Percentiles rank a stretch among this genome's conserved stretches.
phyloP scores from a whole-genome alignment of 495 filamentous ascomycete genomes.

The Recurvomyces mirabilis region DNA sequence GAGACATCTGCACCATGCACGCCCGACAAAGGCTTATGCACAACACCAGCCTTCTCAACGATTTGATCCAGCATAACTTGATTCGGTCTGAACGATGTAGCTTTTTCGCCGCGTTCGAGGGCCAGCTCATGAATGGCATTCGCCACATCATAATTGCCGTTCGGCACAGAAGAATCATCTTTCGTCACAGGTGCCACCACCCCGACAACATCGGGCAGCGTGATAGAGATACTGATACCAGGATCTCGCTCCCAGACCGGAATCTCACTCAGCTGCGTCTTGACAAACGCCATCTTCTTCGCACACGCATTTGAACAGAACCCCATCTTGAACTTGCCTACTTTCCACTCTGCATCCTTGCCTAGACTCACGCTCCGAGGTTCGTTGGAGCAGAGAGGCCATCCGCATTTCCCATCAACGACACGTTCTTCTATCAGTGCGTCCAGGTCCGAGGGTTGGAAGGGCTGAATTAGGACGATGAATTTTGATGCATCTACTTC shows the following conservation, averaged over 20 bases:
- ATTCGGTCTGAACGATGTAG: slow-evolving; percentile 18
- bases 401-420: slow-evolving; percentile 67
- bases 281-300: slow-evolving; percentile 65
- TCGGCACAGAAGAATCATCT: not conserved
- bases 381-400: slow-evolving; percentile 57
- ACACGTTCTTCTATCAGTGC: slow-evolving; percentile 78
- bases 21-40: not conserved
- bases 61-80: slow-evolving; percentile 33
- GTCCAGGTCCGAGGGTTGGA: slow-evolving; percentile 79
- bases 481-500: slow-evolving; percentile 50
- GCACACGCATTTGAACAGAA: slow-evolving; percentile 66
- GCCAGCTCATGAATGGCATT: slow-evolving; percentile 31
- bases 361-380: slow-evolving; percentile 52
- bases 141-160: not conserved
- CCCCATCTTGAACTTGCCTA: slow-evolving; percentile 4
- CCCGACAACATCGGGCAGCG: too few relatives aligned
- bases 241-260: slow-evolving; percentile 63
- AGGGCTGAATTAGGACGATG: slow-evolving; percentile 49
- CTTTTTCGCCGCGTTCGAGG: slow-evolving; percentile 42
- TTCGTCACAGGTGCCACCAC: too few relatives aligned
- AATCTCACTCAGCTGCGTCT: slow-evolving; percentile 69
- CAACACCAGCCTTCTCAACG: slow-evolving; percentile 34
- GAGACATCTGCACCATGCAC: not conserved
- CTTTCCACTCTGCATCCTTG: slow-evolving; percentile 66
- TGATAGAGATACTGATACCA: slow-evolving; percentile 22